Evolutionary conservation across 768 basidiomycete genomes (phyloP), one percentile per base, ranked within the genome.

Genomic region (Dacryopinax spathularia): DNA sequence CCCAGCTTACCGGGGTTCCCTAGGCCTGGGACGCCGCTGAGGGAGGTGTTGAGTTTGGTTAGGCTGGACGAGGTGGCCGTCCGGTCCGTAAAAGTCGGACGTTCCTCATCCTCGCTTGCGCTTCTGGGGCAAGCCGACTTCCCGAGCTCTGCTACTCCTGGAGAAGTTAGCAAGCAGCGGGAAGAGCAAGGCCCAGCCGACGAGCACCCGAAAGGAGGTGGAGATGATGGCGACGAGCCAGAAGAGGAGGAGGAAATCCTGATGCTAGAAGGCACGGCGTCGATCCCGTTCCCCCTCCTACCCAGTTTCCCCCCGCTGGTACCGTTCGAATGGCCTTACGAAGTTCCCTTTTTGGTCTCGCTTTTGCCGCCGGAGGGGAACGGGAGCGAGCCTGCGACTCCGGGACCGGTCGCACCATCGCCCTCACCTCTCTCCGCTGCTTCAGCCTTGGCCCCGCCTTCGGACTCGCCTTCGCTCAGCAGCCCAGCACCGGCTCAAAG

Each of bases 331-430:
- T 56, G 48, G 48, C 13, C 13, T 2, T 56, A 56, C 29, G 48
- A 56, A 1, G 69, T 89, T 0, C 86, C 87, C 1, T 89, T 90
- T 70, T 70, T 77, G 13, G 75, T 88, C 39, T 82, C 79, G 1
- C 73, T 88, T 22, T 80, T 81, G 9, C 48, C 69, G 35, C 35
- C 27, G 33, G 68, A 69, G 48, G 16, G 63, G 0, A 62, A 10
- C 13, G 18, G 25, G 3, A 20, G 25, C 13, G 48, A 31, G 48
- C 22, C n/a, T n/a, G n/a, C n/a, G n/a, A n/a, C n/a, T n/a, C n/a
- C n/a, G n/a, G n/a, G n/a, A n/a, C n/a, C n/a, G n/a, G n/a, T n/a
- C n/a, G n/a, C n/a, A n/a, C n/a, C n/a, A n/a, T n/a, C n/a, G n/a
- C n/a, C n/a, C n/a, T n/a, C n/a, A n/a, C n/a, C n/a, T n/a, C n/a